Conservation (phyloP, 192 early-diverging fungal species). For the Radiomyces spectabilis region DNA sequence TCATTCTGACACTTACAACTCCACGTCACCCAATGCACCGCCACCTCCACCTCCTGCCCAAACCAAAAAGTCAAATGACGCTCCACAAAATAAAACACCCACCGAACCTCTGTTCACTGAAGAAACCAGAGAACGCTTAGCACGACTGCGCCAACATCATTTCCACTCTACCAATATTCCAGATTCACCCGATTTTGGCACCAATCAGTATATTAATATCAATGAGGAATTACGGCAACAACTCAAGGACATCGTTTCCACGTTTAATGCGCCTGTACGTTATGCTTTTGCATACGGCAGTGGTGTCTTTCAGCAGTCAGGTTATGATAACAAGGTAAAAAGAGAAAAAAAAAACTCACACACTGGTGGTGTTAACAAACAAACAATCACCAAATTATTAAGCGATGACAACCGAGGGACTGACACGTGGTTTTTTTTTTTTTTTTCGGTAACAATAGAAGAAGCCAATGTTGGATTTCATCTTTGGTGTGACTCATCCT, state of each 20-base stretch:
- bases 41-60: not conserved
- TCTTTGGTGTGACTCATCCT: slow-evolving; percentile 93
- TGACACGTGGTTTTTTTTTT: slow-evolving; percentile 9
- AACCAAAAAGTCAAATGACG: too few relatives aligned
- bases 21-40: not conserved
- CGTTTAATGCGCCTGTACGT: slow-evolving; percentile 51
- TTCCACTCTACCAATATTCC: slow-evolving; percentile 30
- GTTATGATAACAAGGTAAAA: slow-evolving; percentile 59
- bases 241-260: slow-evolving; percentile 37
- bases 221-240: slow-evolving; percentile 41
- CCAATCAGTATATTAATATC: slow-evolving; percentile 52
- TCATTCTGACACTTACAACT: not conserved
- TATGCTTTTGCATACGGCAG: slow-evolving; percentile 95
- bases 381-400: slow-evolving; percentile 11
- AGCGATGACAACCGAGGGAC: too few relatives aligned
- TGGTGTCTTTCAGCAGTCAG: slow-evolving; percentile 86
- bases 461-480: slow-evolving; percentile 89
- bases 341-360: slow-evolving; percentile 1
- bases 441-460: slow-evolving; percentile 19
- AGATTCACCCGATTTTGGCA: slow-evolving; percentile 46
- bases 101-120: slow-evolving; percentile 5
- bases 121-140: slow-evolving; percentile 9
- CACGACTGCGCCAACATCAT: slow-evolving; percentile 14
- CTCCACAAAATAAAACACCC: not conserved
- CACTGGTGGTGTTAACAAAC: not conserved